Conservation (phyloP, 495 filamentous ascomycete species). For the Acidiella bohemica region DNA sequence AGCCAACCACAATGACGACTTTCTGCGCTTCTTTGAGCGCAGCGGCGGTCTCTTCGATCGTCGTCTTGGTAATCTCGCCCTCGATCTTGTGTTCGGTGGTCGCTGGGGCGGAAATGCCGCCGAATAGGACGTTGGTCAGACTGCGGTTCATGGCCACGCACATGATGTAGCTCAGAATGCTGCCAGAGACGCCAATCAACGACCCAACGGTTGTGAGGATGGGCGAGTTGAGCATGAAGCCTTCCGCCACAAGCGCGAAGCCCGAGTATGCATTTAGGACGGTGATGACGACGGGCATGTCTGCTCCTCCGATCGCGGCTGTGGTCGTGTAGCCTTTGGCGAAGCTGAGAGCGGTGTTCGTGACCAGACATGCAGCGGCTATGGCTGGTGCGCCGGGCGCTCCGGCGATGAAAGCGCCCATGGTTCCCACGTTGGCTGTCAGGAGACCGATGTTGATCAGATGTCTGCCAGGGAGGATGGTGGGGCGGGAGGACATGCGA, state of each 20-base stretch:
- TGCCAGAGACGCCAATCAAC: conserved; percentile 68
- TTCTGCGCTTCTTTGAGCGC: conserved; percentile 54
- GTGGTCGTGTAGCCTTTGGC: conserved; percentile 72
- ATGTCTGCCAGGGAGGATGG: conserved; percentile 55
- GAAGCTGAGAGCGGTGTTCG: conserved; percentile 63
- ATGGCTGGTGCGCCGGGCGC: conserved; percentile 60
- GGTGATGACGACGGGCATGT: conserved; percentile 57
- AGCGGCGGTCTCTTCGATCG: conserved; percentile 61
- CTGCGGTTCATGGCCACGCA: conserved; percentile 77
- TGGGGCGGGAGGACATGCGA: conserved; percentile 58
- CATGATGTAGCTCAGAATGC: conserved; percentile 70
- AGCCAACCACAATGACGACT: conserved; percentile 73
- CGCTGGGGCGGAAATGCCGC: conserved; percentile 51
- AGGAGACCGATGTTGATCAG: conserved; percentile 56
- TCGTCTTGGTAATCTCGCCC: conserved; percentile 56
- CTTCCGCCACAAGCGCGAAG: conserved; percentile 70
- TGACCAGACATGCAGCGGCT: conserved; percentile 56
- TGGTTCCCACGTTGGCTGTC: conserved; percentile 57
- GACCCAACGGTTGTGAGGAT: conserved; percentile 66
- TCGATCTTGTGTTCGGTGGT: conserved; percentile 56
- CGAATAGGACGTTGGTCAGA: conserved; percentile 68
- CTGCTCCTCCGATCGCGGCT: conserved; percentile 64
- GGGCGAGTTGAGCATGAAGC: conserved; percentile 75
- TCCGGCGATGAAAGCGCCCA: conserved; percentile 65
- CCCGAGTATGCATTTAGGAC: conserved; percentile 76